Percentiles rank a stretch among this genome's conserved stretches.
phyloP scores from a whole-genome alignment of 1,284 basidiomycete genomes.

The Apiotrichum brassicae region DNA sequence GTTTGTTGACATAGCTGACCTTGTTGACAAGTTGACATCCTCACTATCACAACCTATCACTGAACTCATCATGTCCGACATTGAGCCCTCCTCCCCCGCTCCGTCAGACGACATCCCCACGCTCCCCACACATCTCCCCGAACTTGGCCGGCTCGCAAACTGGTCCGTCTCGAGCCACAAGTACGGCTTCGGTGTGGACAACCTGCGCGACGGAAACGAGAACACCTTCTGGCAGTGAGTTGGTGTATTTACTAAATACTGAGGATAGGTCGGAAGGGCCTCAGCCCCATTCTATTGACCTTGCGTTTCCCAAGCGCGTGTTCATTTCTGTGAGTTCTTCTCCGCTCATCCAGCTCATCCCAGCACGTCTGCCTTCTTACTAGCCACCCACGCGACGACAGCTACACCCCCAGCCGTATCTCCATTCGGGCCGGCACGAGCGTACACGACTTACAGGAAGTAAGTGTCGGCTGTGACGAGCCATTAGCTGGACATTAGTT shows the following conservation, averaged over 20 bases:
- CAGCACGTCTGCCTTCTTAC: conserved; percentile 90
- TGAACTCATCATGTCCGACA: conserved; percentile 1
- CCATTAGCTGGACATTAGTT: no score
- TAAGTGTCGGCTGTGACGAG: no score
- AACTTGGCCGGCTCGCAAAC: conserved; percentile 58
- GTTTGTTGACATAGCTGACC: no score
- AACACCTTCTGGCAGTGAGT: conserved; percentile 98
- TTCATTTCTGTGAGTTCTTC: conserved; percentile 66
- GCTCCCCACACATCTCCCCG: conserved; percentile 13
- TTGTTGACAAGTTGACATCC: not conserved
- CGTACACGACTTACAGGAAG: conserved; percentile 82
- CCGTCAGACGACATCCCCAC: not conserved
- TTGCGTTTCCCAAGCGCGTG: conserved; percentile 87
- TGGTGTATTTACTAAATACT: no score
- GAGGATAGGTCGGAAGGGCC: conserved; percentile 81
- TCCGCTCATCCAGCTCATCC: not conserved
- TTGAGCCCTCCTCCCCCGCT: not conserved
- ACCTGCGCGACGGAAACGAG: conserved; percentile 78
- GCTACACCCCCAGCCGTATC: conserved; percentile 90
- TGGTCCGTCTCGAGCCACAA: conserved; percentile 99
- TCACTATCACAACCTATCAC: not conserved
- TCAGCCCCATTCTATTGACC: conserved; percentile 91
- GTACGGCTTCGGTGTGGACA: conserved; percentile 91
- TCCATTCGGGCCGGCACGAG: conserved; percentile 88
- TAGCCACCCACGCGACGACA: conserved; percentile 83